These are phyloP conservation scores for Heliosperma pusillum DNA, from an alignment of 148 eudicot genomes.

Conservation along the genomic window DNA sequence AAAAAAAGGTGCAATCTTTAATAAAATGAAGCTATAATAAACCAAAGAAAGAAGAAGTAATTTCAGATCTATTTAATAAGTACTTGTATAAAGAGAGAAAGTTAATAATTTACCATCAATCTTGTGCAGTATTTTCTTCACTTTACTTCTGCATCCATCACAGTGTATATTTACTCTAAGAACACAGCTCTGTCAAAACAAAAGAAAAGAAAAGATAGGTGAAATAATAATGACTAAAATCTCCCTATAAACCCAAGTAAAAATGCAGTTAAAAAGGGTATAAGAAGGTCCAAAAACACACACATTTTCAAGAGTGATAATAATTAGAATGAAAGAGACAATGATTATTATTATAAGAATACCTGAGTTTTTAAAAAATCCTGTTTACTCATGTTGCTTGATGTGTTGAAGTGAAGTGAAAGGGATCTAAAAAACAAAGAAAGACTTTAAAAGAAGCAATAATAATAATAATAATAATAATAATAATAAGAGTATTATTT, in stretches of 20 bases:
- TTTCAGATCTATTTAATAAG: constrained; percentile 7
- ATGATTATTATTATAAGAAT: neutral
- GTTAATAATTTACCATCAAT: constrained; percentile 54
- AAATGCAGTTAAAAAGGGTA: too few relatives aligned
- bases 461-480: neutral
- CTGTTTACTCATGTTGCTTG: constrained; percentile 21
- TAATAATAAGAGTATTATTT: too few relatives aligned
- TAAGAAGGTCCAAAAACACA: neutral
- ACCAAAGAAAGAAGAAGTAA: neutral
- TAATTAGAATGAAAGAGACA: neutral
- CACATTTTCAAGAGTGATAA: neutral
- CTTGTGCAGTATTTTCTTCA: constrained; percentile 62
- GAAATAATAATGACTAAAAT: too few relatives aligned
- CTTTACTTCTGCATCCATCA: constrained; percentile 79
- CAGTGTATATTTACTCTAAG: constrained; percentile 86
- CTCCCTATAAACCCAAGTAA: too few relatives aligned
- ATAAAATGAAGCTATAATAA: neutral
- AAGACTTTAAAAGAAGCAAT: neutral
- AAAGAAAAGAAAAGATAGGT: neutral
- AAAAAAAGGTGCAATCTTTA: neutral
- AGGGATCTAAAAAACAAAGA: constrained; percentile 10
- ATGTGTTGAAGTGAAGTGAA: neutral
- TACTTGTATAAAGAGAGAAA: neutral
- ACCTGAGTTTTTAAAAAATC: constrained; percentile 31
- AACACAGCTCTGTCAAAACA: constrained; percentile 54